phyloP scores from a whole-genome alignment of 2,329 filamentous ascomycete genomes.

The Colletotrichum musicola region DNA sequence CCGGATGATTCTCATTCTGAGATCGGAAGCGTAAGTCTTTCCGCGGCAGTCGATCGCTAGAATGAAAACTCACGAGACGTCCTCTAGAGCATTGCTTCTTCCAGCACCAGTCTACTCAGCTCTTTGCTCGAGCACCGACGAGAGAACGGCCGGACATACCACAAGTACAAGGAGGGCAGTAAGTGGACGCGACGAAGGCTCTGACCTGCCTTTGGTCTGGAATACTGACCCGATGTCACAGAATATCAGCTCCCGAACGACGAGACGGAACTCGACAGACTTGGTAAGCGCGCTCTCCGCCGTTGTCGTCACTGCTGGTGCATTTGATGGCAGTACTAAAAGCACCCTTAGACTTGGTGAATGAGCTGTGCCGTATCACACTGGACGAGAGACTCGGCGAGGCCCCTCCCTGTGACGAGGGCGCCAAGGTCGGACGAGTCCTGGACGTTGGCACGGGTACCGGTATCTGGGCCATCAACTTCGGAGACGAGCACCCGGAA shows the following conservation, averaged over 20 bases:
- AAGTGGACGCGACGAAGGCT: neutral
- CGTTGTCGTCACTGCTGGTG: neutral
- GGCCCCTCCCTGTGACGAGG: slow-evolving; percentile 41
- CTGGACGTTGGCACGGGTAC: slow-evolving; percentile 44
- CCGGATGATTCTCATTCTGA: neutral
- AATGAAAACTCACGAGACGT: neutral
- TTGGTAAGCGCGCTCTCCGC: slow-evolving; percentile 1
- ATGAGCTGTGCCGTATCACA: slow-evolving; percentile 49
- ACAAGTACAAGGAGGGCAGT: slow-evolving; percentile 46
- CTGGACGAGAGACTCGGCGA: slow-evolving; percentile 47
- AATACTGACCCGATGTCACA: neutral
- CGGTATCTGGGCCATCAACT: slow-evolving; percentile 44
- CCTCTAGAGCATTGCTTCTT: slow-evolving; percentile 10
- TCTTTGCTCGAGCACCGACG: slow-evolving; percentile 43
- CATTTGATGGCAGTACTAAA: neutral
- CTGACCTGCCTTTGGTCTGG: neutral
- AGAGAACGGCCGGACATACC: slow-evolving; percentile 47
- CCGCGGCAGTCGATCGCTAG: no score
- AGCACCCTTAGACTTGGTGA: slow-evolving; percentile 47
- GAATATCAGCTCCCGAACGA: slow-evolving; percentile 24
- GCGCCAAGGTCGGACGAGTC: slow-evolving; percentile 30
- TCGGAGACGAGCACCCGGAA: slow-evolving; percentile 46
- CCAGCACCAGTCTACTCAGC: slow-evolving; percentile 42
- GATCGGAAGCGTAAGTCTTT: neutral
- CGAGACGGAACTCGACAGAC: slow-evolving; percentile 18